Base-by-base conservation (phyloP, 1,139 yeast genomes). In the Hansenula sp. region DNA sequence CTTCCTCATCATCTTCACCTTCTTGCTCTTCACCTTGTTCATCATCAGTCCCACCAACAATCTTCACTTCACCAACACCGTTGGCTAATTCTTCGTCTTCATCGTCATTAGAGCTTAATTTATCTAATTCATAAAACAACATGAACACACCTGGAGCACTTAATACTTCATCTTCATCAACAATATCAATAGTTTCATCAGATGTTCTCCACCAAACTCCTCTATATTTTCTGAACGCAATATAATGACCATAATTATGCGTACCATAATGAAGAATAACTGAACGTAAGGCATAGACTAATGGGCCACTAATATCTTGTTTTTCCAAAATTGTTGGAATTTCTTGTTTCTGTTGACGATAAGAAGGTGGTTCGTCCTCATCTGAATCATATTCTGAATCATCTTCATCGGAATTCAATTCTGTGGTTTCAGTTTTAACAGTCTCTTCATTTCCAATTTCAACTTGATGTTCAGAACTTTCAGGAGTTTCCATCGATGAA, bases 191-290 rank as follows among this genome's bases (percentile, higher is more conserved):
- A 2, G 83, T 81, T 58, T 91, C 96, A 63, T 91, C 98, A 57
- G 95, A 84, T 21, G 90, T 82, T 62, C 96, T 77, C 96, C 96
- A 90, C 97, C 98, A 91, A 12, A 81, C 74, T 1, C 94, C 95
- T 55, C 94, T 75, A 47, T 72, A 75, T 55, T 80, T 83, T 57
- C 97, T 78, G 66, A 77, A 91, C 41, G 95, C 88, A 47, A 91
- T 88, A 62, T 91, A 91, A 62, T 91, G 98, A 17, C 98, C 98
- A 62, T 89, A 91, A 59, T 91, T 89, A 58, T 91, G 97, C 3
- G 96, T 86, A 41, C 98, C 98, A 60, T 83, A 90, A 62, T 91
- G 98, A 1, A 91, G 82, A 41, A 91, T 86, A 1, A 87, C 94
- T 1, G 96, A 89, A 57, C 85, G 86, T 47, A 91, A 72, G 40